Percentiles rank a stretch among this genome's conserved stretches.
Conservation (phyloP, 306 rosid genomes). For the Canavalia ensiformis region DNA sequence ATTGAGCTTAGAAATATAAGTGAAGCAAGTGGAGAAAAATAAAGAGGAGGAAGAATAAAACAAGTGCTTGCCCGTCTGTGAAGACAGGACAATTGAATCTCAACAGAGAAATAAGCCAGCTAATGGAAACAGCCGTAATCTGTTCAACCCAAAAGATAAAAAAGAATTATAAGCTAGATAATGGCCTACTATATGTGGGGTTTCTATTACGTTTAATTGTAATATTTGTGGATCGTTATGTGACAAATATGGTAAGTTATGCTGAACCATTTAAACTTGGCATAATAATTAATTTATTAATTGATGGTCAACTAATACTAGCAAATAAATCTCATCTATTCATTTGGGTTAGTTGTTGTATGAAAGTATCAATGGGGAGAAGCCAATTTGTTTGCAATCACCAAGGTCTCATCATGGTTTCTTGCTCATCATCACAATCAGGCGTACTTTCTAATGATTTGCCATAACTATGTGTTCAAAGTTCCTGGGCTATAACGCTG, state of each 20-base stretch:
- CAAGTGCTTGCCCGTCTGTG: background rate
- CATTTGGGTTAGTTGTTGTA: background rate
- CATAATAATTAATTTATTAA: no score
- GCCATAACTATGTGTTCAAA: background rate
- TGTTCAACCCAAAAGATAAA: background rate
- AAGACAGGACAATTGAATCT: conserved; percentile 19
- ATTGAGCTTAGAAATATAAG: background rate
- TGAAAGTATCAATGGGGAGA: background rate
- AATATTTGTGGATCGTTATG: background rate
- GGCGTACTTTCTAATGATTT: background rate
- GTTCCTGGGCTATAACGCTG: background rate
- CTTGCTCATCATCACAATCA: conserved; percentile 20
- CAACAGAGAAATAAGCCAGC: conserved; percentile 11
- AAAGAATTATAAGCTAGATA: background rate
- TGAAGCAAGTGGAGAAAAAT: background rate
- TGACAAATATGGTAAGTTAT: no score
- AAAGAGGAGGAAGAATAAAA: background rate
- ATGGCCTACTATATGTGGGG: background rate
- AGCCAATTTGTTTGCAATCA: conserved; percentile 12
- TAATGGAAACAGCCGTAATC: background rate
- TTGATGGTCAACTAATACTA: background rate
- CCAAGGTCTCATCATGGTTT: background rate
- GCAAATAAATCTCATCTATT: background rate
- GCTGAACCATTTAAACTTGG: no score
- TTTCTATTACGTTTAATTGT: no score